phyloP scores from a whole-genome alignment of 306 rosid species.

The Medicago arabica region DNA sequence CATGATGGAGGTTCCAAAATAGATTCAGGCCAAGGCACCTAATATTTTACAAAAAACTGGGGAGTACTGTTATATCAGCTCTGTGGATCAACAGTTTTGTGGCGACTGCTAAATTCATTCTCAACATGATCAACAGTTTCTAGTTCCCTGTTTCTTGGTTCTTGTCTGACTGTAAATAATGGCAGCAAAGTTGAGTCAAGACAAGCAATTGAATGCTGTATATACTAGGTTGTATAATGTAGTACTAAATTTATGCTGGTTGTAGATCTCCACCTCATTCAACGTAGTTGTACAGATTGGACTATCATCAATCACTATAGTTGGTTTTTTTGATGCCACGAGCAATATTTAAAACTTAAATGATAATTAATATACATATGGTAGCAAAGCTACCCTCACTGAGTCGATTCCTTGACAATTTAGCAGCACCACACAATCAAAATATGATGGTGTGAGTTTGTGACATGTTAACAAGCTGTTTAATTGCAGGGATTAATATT shows the following conservation, averaged over 20 bases:
- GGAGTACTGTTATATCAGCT: slow-evolving; percentile 21
- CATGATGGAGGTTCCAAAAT: slow-evolving; percentile 42
- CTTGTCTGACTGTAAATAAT: slow-evolving; percentile 16
- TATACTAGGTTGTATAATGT: slow-evolving; percentile 38
- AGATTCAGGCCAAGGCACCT: slow-evolving; percentile 47
- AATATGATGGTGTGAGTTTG: background rate
- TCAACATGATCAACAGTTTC: slow-evolving; percentile 28
- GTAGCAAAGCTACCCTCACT: background rate
- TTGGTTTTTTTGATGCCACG: slow-evolving; percentile 31
- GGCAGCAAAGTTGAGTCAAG: slow-evolving; percentile 30
- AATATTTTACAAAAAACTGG: slow-evolving; percentile 6
- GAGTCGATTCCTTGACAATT: slow-evolving; percentile 6
- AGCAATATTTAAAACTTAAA: slow-evolving; percentile 16
- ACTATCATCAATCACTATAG: slow-evolving; percentile 8
- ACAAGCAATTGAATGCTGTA: slow-evolving; percentile 43
- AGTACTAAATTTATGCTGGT: slow-evolving; percentile 13
- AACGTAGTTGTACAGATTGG: slow-evolving; percentile 38
- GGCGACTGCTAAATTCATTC: slow-evolving; percentile 29
- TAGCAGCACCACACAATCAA: background rate
- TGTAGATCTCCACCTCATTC: slow-evolving; percentile 19
- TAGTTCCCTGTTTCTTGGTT: slow-evolving; percentile 31
- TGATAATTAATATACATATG: slow-evolving; percentile 15
- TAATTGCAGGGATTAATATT: background rate
- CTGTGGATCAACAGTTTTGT: slow-evolving; percentile 26
- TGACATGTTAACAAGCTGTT: background rate